phyloP scores from a whole-genome alignment of 352 stramenopile genomes.

The Globisporangium middletonii region DNA sequence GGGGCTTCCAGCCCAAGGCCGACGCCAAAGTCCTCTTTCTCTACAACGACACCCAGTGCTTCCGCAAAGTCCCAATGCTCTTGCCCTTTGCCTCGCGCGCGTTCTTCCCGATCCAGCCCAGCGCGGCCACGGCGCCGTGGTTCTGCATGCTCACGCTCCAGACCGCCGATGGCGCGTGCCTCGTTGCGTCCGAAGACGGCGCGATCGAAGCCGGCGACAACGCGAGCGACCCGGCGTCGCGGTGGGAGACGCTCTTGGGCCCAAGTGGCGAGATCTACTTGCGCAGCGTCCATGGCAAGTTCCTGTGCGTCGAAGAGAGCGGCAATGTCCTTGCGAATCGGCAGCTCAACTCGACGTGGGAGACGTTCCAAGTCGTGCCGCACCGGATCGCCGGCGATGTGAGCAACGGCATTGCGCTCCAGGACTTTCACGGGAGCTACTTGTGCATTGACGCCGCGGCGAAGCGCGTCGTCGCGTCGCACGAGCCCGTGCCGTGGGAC shows the following conservation, averaged over 20 bases:
- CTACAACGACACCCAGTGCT: constrained; percentile 81
- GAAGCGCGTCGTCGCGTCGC: constrained; percentile 31
- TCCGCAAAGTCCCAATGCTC: constrained; percentile 81
- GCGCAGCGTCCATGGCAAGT: constrained; percentile 75
- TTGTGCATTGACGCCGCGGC: constrained; percentile 53
- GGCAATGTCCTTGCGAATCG: constrained; percentile 68
- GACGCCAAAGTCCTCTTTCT: constrained; percentile 72
- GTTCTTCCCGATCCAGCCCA: constrained; percentile 35
- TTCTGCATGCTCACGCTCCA: constrained; percentile 78
- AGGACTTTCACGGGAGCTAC: constrained; percentile 77
- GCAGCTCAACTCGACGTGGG: constrained; percentile 75
- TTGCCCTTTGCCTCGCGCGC: constrained; percentile 31
- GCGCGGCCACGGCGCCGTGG: constrained; percentile 25
- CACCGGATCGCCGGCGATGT: constrained; percentile 21
- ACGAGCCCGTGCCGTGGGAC: constrained; percentile 63
- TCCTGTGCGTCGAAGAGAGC: constrained; percentile 75
- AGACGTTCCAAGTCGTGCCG: constrained; percentile 82
- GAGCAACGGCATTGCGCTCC: constrained; percentile 50
- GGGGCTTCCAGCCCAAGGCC: constrained; percentile 51
- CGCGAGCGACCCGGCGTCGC: constrained; percentile 24
- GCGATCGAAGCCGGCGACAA: constrained; percentile 32
- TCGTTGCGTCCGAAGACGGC: constrained; percentile 66
- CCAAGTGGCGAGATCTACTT: constrained; percentile 55
- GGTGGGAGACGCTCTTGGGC: constrained; percentile 76
- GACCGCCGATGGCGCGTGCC: constrained; percentile 53